phyloP scores from a whole-genome alignment of 768 basidiomycete genomes.

The Leccinum pellstonianum region DNA sequence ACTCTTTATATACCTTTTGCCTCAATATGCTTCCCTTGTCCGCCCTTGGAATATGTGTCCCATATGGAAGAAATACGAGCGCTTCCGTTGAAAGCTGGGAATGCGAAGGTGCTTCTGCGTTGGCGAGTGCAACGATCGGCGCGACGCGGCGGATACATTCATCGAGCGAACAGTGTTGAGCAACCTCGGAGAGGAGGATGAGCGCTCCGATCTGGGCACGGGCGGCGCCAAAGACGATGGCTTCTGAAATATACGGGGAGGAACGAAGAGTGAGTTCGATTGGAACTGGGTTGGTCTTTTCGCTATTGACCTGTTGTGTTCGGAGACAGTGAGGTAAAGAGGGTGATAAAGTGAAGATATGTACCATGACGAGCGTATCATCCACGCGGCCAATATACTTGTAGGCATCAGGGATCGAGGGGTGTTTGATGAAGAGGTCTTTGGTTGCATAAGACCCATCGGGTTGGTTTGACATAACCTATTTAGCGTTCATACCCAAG shows the following conservation, averaged over 20 bases:
- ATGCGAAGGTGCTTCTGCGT: conserved; percentile 51
- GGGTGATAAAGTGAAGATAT: background rate
- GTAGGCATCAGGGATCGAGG: conserved; percentile 39
- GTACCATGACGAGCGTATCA: conserved; percentile 47
- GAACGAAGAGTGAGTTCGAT: conserved; percentile 53
- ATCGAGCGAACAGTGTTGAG: conserved; percentile 24
- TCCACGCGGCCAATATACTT: conserved; percentile 55
- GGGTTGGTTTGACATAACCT: conserved; percentile 41
- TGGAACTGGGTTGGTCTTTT: conserved; percentile 58
- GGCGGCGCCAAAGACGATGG: conserved; percentile 52
- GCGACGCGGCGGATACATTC: conserved; percentile 36
- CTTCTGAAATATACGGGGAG: conserved; percentile 39
- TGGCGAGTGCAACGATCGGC: conserved; percentile 47
- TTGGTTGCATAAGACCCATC: conserved; percentile 56
- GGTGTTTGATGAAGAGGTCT: conserved; percentile 52
- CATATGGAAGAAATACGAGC: conserved; percentile 47
- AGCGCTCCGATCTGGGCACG: conserved; percentile 50
- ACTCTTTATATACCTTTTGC: conserved; percentile 49
- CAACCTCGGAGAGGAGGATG: conserved; percentile 47
- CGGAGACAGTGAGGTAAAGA: conserved; percentile 18
- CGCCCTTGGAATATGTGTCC: conserved; percentile 48
- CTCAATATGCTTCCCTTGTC: conserved; percentile 53
- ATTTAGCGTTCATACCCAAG: background rate
- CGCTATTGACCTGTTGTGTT: conserved; percentile 39
- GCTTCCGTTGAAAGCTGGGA: conserved; percentile 52